Conservation (phyloP, 1,284 basidiomycete species). For the Ganoderma lingzhi region DNA sequence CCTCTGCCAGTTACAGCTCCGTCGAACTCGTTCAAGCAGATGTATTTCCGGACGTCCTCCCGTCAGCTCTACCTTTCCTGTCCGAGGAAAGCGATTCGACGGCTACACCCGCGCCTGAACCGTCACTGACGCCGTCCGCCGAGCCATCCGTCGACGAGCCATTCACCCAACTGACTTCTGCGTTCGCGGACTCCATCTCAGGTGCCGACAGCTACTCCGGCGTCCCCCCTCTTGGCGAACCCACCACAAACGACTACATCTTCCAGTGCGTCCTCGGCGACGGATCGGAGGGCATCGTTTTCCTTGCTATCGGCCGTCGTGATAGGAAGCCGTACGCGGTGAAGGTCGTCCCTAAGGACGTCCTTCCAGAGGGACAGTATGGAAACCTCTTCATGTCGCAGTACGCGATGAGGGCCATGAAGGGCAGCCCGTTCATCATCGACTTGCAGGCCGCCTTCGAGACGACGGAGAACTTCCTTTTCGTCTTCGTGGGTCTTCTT, state of each 20-base stretch:
- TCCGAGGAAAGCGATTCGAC: not conserved
- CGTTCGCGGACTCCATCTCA: not conserved
- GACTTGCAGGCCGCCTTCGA: constrained; percentile 5
- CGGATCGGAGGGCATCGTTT: not conserved
- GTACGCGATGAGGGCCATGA: not conserved
- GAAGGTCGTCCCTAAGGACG: not conserved
- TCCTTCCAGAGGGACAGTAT: not conserved
- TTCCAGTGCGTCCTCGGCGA: constrained; percentile 4
- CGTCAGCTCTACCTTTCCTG: not conserved
- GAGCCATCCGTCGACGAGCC: not conserved
- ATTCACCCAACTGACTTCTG: not conserved
- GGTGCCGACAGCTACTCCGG: not conserved
- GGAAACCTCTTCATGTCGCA: constrained; percentile 3
- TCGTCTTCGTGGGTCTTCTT: not conserved
- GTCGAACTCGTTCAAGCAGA: not conserved
- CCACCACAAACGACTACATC: constrained; percentile 2
- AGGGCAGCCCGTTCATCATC: constrained; percentile 2
- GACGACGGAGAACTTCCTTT: not conserved
- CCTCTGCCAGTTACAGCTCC: not conserved
- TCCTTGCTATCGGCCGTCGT: constrained; percentile 2
- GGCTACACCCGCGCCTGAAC: not conserved
- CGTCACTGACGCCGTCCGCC: not conserved
- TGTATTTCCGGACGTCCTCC: not conserved
- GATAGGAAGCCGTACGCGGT: constrained; percentile 1
- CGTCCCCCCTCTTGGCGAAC: not conserved